A percentile compares a stretch with the other conserved stretches of the same genome.
Conservation (phyloP, 495 filamentous ascomycete species). For the Penicillium malachiteum region DNA sequence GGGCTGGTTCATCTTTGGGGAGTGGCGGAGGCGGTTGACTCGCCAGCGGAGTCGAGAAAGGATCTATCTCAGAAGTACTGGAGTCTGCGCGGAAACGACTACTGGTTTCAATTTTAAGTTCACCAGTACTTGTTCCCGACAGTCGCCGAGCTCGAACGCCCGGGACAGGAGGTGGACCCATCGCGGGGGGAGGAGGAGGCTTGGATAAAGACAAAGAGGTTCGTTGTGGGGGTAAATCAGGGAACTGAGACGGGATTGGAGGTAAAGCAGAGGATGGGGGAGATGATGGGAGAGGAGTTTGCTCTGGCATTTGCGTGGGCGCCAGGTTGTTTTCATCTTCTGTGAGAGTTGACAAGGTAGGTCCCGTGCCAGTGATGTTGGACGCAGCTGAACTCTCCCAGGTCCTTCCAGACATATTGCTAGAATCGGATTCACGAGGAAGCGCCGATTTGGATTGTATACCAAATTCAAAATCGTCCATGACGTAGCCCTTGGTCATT, state of each 20-base stretch:
- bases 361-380: constrained; percentile 71
- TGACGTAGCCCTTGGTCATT: constrained; percentile 82
- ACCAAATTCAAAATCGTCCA: constrained; percentile 85
- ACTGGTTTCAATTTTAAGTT: constrained; percentile 87
- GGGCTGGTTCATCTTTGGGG: constrained; percentile 29
- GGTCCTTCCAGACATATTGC: constrained; percentile 75
- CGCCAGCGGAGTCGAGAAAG: constrained; percentile 25
- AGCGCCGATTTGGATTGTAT: constrained; percentile 70
- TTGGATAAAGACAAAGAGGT: constrained; percentile 21
- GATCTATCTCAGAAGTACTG: constrained; percentile 41
- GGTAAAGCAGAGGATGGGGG: constrained; percentile 30
- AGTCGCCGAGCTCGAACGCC: constrained; percentile 77
- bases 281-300: constrained; percentile 28
- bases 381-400: constrained; percentile 87
- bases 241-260: constrained; percentile 27
- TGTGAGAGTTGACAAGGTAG: constrained; percentile 71
- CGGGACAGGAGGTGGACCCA: constrained; percentile 42
- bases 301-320: constrained; percentile 27
- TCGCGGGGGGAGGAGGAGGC: constrained; percentile 31
- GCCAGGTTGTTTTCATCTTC: constrained; percentile 55
- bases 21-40: constrained; percentile 27
- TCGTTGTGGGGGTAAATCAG: constrained; percentile 16
- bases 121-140: constrained; percentile 73
- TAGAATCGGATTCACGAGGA: constrained; percentile 86
- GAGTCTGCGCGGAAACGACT: constrained; percentile 44